Percentiles rank a stretch among this genome's conserved stretches.
Conservation (phyloP, 345 rosid species). For the Salix arbutifolia region DNA sequence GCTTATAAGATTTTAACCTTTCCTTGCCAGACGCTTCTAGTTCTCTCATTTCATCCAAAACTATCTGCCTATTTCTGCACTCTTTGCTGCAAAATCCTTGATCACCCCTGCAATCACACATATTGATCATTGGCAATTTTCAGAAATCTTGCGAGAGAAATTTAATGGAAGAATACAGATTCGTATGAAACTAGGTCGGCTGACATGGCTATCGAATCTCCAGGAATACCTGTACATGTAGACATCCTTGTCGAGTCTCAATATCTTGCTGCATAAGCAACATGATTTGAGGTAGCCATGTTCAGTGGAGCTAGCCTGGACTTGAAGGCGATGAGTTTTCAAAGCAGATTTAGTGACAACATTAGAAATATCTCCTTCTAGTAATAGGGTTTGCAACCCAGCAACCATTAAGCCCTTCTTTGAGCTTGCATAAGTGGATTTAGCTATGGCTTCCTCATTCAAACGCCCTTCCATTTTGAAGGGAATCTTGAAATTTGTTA, state of each 20-base stretch:
- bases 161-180: neutral
- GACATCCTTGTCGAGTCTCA: conserved; percentile 54
- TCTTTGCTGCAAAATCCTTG: conserved; percentile 69
- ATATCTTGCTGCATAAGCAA: conserved; percentile 45
- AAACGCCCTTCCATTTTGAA: conserved; percentile 9
- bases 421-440: neutral
- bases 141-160: neutral
- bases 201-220: neutral
- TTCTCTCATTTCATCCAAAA: conserved; percentile 56
- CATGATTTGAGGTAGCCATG: conserved; percentile 58
- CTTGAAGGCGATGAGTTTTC: neutral
- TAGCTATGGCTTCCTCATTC: neutral
- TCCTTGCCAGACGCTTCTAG: conserved; percentile 41
- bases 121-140: neutral
- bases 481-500: conserved; percentile 7
- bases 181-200: neutral
- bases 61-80: conserved; percentile 66
- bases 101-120: conserved; percentile 52
- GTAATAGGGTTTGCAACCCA: conserved; percentile 54
- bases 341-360: conserved; percentile 43
- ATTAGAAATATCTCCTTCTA: conserved; percentile 19
- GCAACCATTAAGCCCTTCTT: conserved; percentile 27
- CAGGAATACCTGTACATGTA: conserved; percentile 72
- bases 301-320: neutral
- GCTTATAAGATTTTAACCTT: conserved; percentile 36